Conservation (phyloP, 164 flowering plant species). For the Dillenia suffruticosa region DNA sequence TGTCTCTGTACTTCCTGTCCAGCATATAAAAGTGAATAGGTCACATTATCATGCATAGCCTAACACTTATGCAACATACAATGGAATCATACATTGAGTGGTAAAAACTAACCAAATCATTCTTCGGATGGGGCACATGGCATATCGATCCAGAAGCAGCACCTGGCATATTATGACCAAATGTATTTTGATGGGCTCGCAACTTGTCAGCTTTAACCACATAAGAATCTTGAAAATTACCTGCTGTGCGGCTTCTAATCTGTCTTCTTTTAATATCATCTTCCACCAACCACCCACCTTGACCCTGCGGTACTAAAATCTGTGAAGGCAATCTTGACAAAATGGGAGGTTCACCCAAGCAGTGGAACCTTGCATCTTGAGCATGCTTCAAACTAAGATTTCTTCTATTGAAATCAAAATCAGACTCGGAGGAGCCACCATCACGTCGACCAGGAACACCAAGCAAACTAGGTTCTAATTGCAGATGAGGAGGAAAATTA, state of each 20-base stretch:
- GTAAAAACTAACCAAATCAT: constrained; percentile 50
- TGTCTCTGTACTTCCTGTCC: constrained; percentile 35
- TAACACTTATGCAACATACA: too few relatives aligned
- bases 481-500: constrained; percentile 1
- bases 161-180: constrained; percentile 20
- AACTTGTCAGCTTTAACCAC: constrained; percentile 31
- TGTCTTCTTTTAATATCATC: constrained; percentile 39
- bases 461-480: constrained; percentile 60
- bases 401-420: constrained; percentile 40
- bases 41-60: too few relatives aligned
- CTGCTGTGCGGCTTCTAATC: constrained; percentile 25
- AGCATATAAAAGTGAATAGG: constrained; percentile 31
- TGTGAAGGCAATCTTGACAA: constrained; percentile 38
- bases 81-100: not conserved
- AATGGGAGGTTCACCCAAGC: constrained; percentile 47
- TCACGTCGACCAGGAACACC: constrained; percentile 60
- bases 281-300: constrained; percentile 61
- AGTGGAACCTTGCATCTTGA: constrained; percentile 35
- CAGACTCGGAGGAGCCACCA: constrained; percentile 30
- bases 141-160: constrained; percentile 16
- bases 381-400: constrained; percentile 33
- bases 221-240: constrained; percentile 29
- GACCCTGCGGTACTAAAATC: constrained; percentile 25
- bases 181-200: constrained; percentile 24
- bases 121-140: constrained; percentile 33